Evolutionary conservation across 148 eudicot species (phyloP).

Genomic region (Cornus kousa): DNA sequence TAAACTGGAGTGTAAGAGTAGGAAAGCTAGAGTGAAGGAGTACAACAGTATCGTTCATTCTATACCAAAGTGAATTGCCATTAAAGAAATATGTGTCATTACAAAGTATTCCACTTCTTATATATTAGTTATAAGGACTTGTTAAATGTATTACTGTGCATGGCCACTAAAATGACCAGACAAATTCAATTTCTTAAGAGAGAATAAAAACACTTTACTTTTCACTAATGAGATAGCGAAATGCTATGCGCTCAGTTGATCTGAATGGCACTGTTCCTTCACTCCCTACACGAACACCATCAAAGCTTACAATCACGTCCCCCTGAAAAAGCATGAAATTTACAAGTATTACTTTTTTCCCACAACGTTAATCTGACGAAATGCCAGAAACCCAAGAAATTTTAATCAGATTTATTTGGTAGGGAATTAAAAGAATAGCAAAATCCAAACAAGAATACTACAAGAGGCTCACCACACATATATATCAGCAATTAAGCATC

Average conservation of each 20-base stretch:
- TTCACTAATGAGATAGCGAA: conserved; percentile 93
- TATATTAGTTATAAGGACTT: background rate
- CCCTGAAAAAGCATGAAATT: conserved; percentile 50
- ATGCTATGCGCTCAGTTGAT: conserved; percentile 91
- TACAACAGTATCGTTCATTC: background rate
- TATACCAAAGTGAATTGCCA: conserved; percentile 6
- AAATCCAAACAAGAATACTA: background rate
- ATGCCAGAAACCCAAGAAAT: conserved; percentile 2
- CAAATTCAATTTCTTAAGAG: background rate
- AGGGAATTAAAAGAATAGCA: conserved; percentile 6
- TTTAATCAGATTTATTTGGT: background rate
- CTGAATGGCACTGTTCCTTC: conserved; percentile 99
- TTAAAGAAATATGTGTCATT: background rate
- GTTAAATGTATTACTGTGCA: background rate
- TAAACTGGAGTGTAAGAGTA: background rate
- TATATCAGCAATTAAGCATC: background rate
- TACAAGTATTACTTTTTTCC: background rate
- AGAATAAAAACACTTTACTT: conserved; percentile 48
- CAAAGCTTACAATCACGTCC: conserved; percentile 90
- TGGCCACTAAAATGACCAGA: background rate
- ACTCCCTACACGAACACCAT: conserved; percentile 68
- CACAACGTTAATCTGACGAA: background rate
- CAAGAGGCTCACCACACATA: background rate
- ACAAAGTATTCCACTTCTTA: background rate
- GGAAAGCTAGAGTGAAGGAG: background rate